phyloP scores from a whole-genome alignment of 768 basidiomycete genomes.

The Russula ochroleuca region DNA sequence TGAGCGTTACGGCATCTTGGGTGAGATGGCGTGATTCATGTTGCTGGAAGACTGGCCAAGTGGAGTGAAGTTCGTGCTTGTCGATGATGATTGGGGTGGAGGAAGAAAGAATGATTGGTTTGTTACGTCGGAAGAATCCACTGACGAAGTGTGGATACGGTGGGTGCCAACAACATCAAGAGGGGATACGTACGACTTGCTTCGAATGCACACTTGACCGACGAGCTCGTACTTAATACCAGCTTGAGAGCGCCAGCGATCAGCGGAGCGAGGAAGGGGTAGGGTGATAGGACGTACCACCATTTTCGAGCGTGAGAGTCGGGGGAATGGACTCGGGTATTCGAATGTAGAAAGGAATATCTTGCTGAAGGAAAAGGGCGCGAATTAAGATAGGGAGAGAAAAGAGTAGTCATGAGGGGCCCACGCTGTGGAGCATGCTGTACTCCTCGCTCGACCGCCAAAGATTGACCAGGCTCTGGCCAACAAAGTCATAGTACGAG shows the following conservation, averaged over 20 bases:
- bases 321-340: conserved; percentile 92
- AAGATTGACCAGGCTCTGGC: conserved; percentile 73
- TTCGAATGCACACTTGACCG: conserved; percentile 79
- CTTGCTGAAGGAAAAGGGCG: conserved; percentile 49
- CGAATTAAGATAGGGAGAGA: conserved; percentile 8
- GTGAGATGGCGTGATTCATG: conserved; percentile 61
- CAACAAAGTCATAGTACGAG: conserved; percentile 76
- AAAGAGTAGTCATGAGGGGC: conserved; percentile 9
- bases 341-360: conserved; percentile 85
- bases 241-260: conserved; percentile 39
- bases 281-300: conserved; percentile 42
- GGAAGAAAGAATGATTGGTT: conserved; percentile 62
- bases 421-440: conserved; percentile 60
- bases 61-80: conserved; percentile 90
- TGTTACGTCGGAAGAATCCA: conserved; percentile 78
- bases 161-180: not conserved
- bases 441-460: conserved; percentile 83
- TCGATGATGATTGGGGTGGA: conserved; percentile 74
- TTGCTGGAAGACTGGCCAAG: conserved; percentile 88
- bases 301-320: conserved; percentile 71
- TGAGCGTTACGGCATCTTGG: conserved; percentile 69
- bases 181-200: conserved; percentile 60
- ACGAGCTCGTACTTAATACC: conserved; percentile 89
- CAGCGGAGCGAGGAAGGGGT: not conserved
- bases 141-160: conserved; percentile 36